Evolutionary conservation across 257 asterid species (phyloP).

Genomic region (Apocynum venetum): DNA sequence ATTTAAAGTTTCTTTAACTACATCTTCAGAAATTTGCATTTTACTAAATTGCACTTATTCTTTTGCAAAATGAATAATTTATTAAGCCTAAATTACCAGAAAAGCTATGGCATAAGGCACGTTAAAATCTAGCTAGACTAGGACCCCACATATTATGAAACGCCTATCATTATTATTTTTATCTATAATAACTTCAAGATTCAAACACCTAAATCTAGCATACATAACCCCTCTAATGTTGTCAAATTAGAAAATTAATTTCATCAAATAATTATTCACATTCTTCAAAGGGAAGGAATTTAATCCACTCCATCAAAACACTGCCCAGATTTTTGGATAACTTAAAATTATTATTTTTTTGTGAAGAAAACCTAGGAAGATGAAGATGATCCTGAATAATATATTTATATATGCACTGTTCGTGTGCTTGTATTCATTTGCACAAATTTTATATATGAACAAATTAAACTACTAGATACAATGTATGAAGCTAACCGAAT

Average conservation of each 20-base stretch:
- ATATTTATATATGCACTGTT: neutral
- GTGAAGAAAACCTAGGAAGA: slow-evolving; percentile 17
- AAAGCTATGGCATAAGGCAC: slow-evolving; percentile 4
- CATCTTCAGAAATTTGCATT: no score
- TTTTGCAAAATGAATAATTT: neutral
- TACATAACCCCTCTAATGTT: neutral
- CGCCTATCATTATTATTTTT: no score
- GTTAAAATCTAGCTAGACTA: slow-evolving; percentile 1
- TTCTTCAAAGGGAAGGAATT: neutral
- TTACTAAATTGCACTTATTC: neutral
- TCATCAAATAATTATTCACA: neutral
- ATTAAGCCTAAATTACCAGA: slow-evolving; percentile 5
- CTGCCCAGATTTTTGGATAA: slow-evolving; percentile 18
- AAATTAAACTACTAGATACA: slow-evolving; percentile 13
- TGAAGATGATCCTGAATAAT: neutral
- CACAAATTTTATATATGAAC: neutral
- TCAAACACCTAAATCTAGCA: slow-evolving; percentile 16
- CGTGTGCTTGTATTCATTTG: slow-evolving; percentile 2
- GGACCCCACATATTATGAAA: no score
- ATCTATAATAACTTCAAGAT: slow-evolving; percentile 1
- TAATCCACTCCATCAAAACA: neutral
- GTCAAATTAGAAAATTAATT: neutral
- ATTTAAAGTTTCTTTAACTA: no score
- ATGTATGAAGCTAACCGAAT: slow-evolving; percentile 17
- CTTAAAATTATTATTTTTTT: slow-evolving; percentile 9